These are phyloP conservation scores for Phytophthora crassamura DNA, from an alignment of 352 stramenopile species.

Conservation along the genomic window DNA sequence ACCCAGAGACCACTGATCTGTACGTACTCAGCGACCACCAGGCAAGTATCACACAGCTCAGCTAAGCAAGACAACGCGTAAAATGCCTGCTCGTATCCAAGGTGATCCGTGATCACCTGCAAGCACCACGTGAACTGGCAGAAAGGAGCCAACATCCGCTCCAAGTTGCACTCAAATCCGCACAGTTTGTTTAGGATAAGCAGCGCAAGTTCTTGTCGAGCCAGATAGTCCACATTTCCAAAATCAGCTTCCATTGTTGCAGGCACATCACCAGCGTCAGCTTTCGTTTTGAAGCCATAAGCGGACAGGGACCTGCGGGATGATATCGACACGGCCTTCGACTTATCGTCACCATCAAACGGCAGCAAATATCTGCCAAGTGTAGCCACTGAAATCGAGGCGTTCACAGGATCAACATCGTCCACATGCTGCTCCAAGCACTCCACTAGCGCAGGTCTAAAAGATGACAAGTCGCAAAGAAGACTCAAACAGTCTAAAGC, in stretches of 20 bases:
- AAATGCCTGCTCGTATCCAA: conserved; percentile 81
- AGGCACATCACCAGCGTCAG: conserved; percentile 35
- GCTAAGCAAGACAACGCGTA: conserved; percentile 80
- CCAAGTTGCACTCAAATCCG: conserved; percentile 70
- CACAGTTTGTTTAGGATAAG: conserved; percentile 87
- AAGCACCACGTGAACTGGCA: conserved; percentile 83
- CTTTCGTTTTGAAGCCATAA: conserved; percentile 73
- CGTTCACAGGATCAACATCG: conserved; percentile 64
- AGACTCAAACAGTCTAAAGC: conserved; percentile 76
- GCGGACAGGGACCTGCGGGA: conserved; percentile 75
- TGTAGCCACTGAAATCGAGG: conserved; percentile 77
- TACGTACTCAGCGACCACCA: conserved; percentile 79
- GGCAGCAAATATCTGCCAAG: conserved; percentile 78
- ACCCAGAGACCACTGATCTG: conserved; percentile 79
- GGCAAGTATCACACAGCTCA: conserved; percentile 79
- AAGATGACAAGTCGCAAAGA: conserved; percentile 67
- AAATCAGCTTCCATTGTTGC: conserved; percentile 71
- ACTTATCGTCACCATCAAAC: conserved; percentile 62
- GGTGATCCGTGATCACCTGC: conserved; percentile 84
- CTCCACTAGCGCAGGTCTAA: conserved; percentile 63
- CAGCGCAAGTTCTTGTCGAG: conserved; percentile 75
- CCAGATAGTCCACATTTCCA: conserved; percentile 79
- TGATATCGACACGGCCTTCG: conserved; percentile 75
- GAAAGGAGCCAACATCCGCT: conserved; percentile 78
- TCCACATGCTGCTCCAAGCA: conserved; percentile 73